phyloP scores from a whole-genome alignment of 176 grass and related monocot genomes.

The Hyparrhenia diplandra region DNA sequence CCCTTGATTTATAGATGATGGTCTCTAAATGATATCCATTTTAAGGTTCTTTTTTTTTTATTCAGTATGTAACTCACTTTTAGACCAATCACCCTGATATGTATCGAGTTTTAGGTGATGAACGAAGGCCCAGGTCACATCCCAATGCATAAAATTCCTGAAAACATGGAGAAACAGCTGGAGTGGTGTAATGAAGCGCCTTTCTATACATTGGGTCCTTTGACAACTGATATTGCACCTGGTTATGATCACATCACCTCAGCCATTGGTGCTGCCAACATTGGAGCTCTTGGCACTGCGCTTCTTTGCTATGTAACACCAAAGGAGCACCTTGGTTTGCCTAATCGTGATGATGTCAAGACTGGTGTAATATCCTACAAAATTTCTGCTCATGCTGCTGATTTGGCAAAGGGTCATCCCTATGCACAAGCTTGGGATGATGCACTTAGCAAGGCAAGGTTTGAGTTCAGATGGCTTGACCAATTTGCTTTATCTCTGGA shows the following conservation, averaged over 20 bases:
- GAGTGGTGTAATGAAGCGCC: constrained; percentile 99
- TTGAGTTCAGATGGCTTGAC: constrained; percentile 99
- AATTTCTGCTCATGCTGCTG: constrained; percentile 94
- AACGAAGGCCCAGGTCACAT: constrained; percentile 97
- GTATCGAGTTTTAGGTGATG: constrained; percentile 71
- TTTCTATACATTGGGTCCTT: constrained; percentile 91
- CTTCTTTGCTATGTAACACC: constrained; percentile 99
- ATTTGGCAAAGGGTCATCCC: constrained; percentile 92
- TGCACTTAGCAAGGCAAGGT: constrained; percentile 89
- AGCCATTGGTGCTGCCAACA: constrained; percentile 95
- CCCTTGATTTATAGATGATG: background rate
- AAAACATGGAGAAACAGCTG: constrained; percentile 96
- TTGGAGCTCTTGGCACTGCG: constrained; percentile 89
- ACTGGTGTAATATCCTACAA: constrained; percentile 92
- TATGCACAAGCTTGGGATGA: constrained; percentile 94
- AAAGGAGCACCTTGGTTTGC: constrained; percentile 97
- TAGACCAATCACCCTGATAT: constrained; percentile 15
- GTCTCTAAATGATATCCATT: background rate
- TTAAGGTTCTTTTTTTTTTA: background rate
- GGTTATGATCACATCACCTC: constrained; percentile 99
- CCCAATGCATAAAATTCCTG: constrained; percentile 97
- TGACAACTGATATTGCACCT: constrained; percentile 97
- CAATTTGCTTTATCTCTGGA: constrained; percentile 94
- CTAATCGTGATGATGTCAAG: constrained; percentile 96
- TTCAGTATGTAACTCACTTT: constrained; percentile 4